Evolutionary conservation across 208 protist species (phyloP).

Genomic region (Spongospora subterranea): DNA sequence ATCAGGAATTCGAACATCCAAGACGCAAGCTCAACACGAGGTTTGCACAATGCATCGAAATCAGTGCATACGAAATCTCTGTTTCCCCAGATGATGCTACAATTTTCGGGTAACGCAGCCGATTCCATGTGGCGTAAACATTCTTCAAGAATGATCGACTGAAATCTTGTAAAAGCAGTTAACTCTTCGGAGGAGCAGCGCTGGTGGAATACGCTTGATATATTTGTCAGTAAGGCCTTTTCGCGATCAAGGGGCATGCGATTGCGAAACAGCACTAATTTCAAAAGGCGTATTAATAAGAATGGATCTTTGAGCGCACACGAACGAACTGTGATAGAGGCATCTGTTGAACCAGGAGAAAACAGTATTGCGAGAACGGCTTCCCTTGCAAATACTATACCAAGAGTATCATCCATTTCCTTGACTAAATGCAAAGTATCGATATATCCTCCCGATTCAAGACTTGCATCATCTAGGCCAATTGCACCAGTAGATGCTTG

Average conservation of each 20-base stretch:
- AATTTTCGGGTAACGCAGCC: not conserved
- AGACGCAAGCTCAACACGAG: not conserved
- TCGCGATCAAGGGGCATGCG: not conserved
- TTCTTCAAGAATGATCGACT: conserved; percentile 1
- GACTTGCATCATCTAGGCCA: conserved; percentile 10
- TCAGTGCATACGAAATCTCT: not conserved
- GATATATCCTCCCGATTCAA: not conserved
- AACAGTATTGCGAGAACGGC: not conserved
- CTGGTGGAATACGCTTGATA: not conserved
- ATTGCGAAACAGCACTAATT: conserved; percentile 40
- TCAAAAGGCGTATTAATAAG: not conserved
- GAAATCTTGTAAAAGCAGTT: not conserved
- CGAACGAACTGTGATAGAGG: not conserved
- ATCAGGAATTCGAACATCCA: conserved; percentile 1
- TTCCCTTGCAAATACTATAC: not conserved
- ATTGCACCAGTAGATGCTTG: not conserved
- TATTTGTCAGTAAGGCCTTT: not conserved
- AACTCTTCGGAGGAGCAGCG: not conserved
- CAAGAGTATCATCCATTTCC: conserved; percentile 48
- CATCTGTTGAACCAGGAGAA: not conserved
- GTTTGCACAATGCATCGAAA: conserved; percentile 21
- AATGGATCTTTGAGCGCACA: not conserved
- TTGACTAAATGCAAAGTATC: not conserved
- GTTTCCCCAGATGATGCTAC: conserved; percentile 4
- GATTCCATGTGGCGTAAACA: conserved; percentile 4